These are phyloP conservation scores for Hemerocallis citrina DNA, from an alignment of 106 monocot genomes.

Conservation along the genomic window DNA sequence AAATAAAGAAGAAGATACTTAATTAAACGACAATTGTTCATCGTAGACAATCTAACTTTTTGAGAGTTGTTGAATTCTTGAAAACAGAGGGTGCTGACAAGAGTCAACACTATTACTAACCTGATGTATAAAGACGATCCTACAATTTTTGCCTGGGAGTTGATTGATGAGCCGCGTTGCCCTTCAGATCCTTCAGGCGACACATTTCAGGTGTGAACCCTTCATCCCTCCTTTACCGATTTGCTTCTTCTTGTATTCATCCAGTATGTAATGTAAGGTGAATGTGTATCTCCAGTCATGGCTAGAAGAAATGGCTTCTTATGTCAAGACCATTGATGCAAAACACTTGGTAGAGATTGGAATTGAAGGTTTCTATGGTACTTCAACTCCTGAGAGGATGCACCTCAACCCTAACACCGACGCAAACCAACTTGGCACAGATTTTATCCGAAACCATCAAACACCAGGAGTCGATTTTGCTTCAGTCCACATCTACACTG, in stretches of 20 bases:
- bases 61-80: neutral
- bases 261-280: neutral
- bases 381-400: slow-evolving; percentile 58
- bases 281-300: slow-evolving; percentile 38
- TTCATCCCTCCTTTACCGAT: neutral
- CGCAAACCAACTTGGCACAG: slow-evolving; percentile 47
- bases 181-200: slow-evolving; percentile 81
- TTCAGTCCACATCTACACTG: slow-evolving; percentile 79
- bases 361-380: slow-evolving; percentile 77
- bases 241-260: neutral
- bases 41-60: neutral
- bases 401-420: slow-evolving; percentile 36
- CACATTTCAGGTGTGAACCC: slow-evolving; percentile 45
- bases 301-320: slow-evolving; percentile 88
- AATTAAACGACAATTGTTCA: neutral
- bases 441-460: slow-evolving; percentile 83
- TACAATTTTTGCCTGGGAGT: slow-evolving; percentile 91
- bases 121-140: slow-evolving; percentile 79
- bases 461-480: slow-evolving; percentile 65
- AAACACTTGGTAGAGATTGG: slow-evolving; percentile 62
- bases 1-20: neutral
- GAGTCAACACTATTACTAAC: slow-evolving; percentile 64
- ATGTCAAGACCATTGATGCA: slow-evolving; percentile 74
- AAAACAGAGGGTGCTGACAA: slow-evolving; percentile 47
- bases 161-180: slow-evolving; percentile 86